A percentile compares a stretch with the other conserved stretches of the same genome.
These are phyloP conservation scores for Pythium apleroticum DNA, from an alignment of 352 stramenopile species.

Conservation along the genomic window DNA sequence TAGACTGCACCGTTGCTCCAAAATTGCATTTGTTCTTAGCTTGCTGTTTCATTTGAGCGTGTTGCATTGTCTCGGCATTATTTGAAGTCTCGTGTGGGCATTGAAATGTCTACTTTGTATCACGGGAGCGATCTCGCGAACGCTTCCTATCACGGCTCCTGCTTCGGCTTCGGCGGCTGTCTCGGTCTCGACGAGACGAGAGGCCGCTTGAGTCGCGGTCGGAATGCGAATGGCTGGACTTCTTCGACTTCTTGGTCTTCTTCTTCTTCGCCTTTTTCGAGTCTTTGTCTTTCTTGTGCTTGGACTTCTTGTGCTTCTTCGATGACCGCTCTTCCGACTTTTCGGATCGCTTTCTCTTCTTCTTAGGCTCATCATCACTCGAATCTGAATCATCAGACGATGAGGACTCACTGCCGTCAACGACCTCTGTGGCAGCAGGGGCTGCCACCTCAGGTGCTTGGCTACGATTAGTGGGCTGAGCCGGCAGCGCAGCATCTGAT, in stretches of 20 bases:
- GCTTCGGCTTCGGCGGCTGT: conserved; percentile 12
- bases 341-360: neutral
- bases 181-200: neutral
- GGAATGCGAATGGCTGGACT: conserved; percentile 4
- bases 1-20: neutral
- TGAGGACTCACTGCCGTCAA: neutral
- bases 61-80: neutral
- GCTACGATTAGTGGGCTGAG: neutral
- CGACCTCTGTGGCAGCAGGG: too few relatives aligned
- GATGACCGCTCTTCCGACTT: conserved; percentile 6
- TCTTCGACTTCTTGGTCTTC: conserved; percentile 13
- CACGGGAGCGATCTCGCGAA: neutral
- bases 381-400: neutral
- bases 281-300: conserved; percentile 16
- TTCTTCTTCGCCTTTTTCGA: conserved; percentile 22
- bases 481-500: neutral
- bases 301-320: conserved; percentile 16
- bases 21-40: neutral
- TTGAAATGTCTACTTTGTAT: neutral
- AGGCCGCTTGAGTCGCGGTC: neutral
- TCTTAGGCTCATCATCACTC: conserved; percentile 7
- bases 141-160: conserved; percentile 7
- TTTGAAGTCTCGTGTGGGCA: neutral
- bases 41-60: neutral
- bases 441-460: too few relatives aligned